Evolutionary conservation across 495 filamentous ascomycete genomes (phyloP).

Genomic region (Penicillium desertorum): DNA sequence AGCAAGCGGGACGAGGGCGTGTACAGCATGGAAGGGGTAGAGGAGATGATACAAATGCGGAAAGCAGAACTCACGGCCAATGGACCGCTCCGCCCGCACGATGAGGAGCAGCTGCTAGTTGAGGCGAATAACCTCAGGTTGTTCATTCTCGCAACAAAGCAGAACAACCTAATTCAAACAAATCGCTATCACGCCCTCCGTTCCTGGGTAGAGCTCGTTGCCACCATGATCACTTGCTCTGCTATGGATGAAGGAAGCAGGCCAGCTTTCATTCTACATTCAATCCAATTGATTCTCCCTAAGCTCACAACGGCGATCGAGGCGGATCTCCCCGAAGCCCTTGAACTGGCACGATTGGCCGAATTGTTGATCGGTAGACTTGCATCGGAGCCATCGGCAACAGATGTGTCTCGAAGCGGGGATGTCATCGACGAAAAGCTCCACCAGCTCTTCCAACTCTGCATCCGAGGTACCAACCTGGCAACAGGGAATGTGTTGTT

Average conservation of each 20-base stretch:
- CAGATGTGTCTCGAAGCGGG: slow-evolving; percentile 49
- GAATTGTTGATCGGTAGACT: slow-evolving; percentile 74
- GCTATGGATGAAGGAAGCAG: slow-evolving; percentile 67
- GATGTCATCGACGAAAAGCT: slow-evolving; percentile 86
- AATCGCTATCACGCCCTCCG: slow-evolving; percentile 64
- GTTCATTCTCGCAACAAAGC: slow-evolving; percentile 68
- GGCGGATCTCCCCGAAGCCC: slow-evolving; percentile 61
- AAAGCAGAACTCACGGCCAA: slow-evolving; percentile 52
- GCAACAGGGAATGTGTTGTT: slow-evolving; percentile 67
- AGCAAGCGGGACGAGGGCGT: slow-evolving; percentile 50
- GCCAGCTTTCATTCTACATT: slow-evolving; percentile 75
- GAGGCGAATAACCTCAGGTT: slow-evolving; percentile 59
- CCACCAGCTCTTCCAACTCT: slow-evolving; percentile 84
- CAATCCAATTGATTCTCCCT: slow-evolving; percentile 80
- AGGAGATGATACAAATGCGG: slow-evolving; percentile 59
- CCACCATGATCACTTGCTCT: slow-evolving; percentile 73
- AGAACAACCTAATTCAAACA: slow-evolving; percentile 54
- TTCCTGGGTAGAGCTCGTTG: slow-evolving; percentile 79
- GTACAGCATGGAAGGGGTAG: slow-evolving; percentile 59
- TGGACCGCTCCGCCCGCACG: slow-evolving; percentile 53
- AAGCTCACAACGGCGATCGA: slow-evolving; percentile 73
- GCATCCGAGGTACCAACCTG: slow-evolving; percentile 69
- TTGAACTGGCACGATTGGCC: slow-evolving; percentile 73
- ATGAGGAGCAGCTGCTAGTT: slow-evolving; percentile 54
- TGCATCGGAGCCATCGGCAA: slow-evolving; percentile 52